Conservation (phyloP, 1,284 basidiomycete genomes). For the Phenoliferia sp. region DNA sequence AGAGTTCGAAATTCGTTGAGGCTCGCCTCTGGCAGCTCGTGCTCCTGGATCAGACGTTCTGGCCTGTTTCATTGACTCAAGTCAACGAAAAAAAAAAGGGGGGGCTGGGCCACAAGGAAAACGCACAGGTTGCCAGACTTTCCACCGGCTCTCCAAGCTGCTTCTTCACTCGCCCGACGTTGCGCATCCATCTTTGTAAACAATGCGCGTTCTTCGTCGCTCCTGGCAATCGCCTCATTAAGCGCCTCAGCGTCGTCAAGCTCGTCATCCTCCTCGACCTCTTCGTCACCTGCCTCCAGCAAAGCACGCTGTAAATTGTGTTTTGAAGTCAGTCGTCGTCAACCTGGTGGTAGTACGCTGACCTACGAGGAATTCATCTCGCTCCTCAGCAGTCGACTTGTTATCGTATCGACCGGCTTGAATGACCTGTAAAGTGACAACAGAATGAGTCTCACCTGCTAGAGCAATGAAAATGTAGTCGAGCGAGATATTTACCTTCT, state of each 20-base stretch:
- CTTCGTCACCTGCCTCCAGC: conserved; percentile 63
- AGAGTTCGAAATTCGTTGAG: too few species aligned
- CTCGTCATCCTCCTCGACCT: conserved; percentile 88
- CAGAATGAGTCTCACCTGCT: background rate
- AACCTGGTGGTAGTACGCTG: background rate
- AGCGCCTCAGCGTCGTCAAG: conserved; percentile 91
- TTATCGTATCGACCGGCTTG: conserved; percentile 99
- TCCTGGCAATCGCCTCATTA: conserved; percentile 86
- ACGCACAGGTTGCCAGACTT: conserved; percentile 45
- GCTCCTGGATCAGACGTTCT: conserved; percentile 72
- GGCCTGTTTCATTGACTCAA: conserved; percentile 50
- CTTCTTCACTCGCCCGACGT: conserved; percentile 65
- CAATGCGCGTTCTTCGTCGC: conserved; percentile 68
- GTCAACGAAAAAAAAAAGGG: background rate
- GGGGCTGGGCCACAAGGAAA: background rate
- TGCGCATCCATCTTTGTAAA: conserved; percentile 84
- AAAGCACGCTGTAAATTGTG: conserved; percentile 49
- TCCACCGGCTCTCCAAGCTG: conserved; percentile 68
- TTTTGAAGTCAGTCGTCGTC: conserved; percentile 39
- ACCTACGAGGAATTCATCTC: conserved; percentile 74
- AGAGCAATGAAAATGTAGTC: background rate
- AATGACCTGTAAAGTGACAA: conserved; percentile 48
- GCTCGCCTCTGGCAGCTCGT: conserved; percentile 79
- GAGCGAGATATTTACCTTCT: conserved; percentile 65
- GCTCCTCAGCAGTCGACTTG: conserved; percentile 95